Percentiles rank a stretch among this genome's conserved stretches.
phyloP scores from a whole-genome alignment of 2,329 filamentous ascomycete genomes.

The Cyphellophora europaea region DNA sequence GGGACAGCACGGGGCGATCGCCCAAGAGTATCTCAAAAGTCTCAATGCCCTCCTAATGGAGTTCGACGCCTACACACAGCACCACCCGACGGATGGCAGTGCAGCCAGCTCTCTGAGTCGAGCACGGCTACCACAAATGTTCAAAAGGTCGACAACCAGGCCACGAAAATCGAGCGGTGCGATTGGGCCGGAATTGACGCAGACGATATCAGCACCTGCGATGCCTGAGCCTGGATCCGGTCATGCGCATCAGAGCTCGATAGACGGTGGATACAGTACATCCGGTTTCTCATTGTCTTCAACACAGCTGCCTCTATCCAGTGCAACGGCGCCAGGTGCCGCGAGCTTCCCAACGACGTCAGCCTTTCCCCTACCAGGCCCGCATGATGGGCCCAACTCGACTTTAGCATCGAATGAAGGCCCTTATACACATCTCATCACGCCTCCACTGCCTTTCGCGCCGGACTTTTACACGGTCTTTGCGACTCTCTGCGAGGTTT shows the following conservation, averaged over 20 bases:
- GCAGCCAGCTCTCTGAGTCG: slow-evolving; percentile 62
- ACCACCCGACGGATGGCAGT: slow-evolving; percentile 69
- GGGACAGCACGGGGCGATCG: slow-evolving; percentile 55
- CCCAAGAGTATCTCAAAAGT: slow-evolving; percentile 77
- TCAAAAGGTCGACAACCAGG: slow-evolving; percentile 58
- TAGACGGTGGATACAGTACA: slow-evolving; percentile 36
- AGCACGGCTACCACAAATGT: slow-evolving; percentile 75
- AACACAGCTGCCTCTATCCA: slow-evolving; percentile 19
- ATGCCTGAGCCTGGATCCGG: slow-evolving; percentile 10
- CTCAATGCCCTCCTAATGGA: slow-evolving; percentile 78
- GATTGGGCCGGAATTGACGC: slow-evolving; percentile 45
- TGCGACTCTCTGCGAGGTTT: slow-evolving; percentile 84
- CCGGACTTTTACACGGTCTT: slow-evolving; percentile 97
- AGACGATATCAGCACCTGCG: slow-evolving; percentile 10
- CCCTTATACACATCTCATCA: slow-evolving; percentile 70
- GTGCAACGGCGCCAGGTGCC: slow-evolving; percentile 17
- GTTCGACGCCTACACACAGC: slow-evolving; percentile 86
- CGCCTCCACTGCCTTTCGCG: slow-evolving; percentile 88
- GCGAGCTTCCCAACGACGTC: slow-evolving; percentile 23
- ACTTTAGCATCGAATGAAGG: slow-evolving; percentile 17
- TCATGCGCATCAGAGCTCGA: slow-evolving; percentile 13
- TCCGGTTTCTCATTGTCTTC: slow-evolving; percentile 28
- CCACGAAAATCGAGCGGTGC: slow-evolving; percentile 30
- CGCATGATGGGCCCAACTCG: slow-evolving; percentile 17
- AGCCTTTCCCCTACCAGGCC: slow-evolving; percentile 52